Evolutionary conservation across 2,329 filamentous ascomycete species (phyloP).

Genomic region (Cladosporium sp.): DNA sequence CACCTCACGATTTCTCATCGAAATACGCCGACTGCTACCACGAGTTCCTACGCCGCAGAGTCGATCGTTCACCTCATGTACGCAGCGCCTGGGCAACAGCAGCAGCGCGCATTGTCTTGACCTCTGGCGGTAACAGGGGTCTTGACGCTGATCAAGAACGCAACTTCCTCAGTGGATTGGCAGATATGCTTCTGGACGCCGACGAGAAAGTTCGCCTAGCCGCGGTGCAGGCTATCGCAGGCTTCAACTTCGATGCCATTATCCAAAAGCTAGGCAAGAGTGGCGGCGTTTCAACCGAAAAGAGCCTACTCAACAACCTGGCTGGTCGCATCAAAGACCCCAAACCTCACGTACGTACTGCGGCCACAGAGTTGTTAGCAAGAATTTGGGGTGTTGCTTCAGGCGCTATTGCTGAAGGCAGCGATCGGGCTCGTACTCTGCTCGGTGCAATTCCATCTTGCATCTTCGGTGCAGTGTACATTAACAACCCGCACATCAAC

Average conservation of each 20-base stretch:
- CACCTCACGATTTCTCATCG: conserved; percentile 83
- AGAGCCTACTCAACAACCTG: conserved; percentile 74
- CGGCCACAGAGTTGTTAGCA: conserved; percentile 78
- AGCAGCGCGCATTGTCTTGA: conserved; percentile 80
- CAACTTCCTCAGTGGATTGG: conserved; percentile 66
- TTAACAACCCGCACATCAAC: conserved; percentile 83
- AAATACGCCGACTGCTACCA: conserved; percentile 74
- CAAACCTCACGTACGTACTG: conserved; percentile 72
- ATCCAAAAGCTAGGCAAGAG: conserved; percentile 73
- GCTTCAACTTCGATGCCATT: conserved; percentile 75
- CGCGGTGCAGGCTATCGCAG: conserved; percentile 77
- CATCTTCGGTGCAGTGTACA: conserved; percentile 83
- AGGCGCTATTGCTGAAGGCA: conserved; percentile 77
- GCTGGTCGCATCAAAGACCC: conserved; percentile 86
- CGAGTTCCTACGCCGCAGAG: conserved; percentile 75
- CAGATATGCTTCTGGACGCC: conserved; percentile 76
- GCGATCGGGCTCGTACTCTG: conserved; percentile 69
- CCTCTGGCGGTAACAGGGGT: conserved; percentile 84
- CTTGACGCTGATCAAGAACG: conserved; percentile 78
- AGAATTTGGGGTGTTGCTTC: conserved; percentile 92
- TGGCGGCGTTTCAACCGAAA: conserved; percentile 69
- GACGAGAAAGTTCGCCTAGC: conserved; percentile 90
- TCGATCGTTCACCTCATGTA: conserved; percentile 80
- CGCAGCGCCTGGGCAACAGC: conserved; percentile 82
- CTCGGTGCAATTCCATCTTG: conserved; percentile 76